phyloP scores from a whole-genome alignment of 768 basidiomycete species.

The Suillus lakei region DNA sequence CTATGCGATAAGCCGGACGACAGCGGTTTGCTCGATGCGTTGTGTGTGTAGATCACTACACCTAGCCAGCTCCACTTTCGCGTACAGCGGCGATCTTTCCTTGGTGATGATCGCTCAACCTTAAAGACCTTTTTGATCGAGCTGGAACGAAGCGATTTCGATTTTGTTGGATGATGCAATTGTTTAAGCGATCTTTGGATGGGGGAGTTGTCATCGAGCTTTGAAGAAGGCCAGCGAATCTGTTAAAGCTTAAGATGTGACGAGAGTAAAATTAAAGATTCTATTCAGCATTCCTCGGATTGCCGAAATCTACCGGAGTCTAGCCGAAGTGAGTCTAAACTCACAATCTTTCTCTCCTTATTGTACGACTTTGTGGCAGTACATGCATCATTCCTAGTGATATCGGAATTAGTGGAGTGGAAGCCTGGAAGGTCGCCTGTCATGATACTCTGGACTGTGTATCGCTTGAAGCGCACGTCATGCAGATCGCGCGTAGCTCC shows the following conservation, averaged over 20 bases:
- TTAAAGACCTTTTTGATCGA: too few species aligned
- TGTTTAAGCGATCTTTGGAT: too few species aligned
- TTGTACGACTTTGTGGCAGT: neutral
- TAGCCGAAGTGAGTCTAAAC: neutral
- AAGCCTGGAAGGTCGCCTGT: neutral
- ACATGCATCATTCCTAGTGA: neutral
- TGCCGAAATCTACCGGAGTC: neutral
- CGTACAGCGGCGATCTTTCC: neutral
- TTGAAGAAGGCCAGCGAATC: neutral
- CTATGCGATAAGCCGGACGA: neutral
- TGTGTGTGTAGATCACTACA: neutral
- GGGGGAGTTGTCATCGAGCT: too few species aligned
- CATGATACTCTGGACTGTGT: neutral
- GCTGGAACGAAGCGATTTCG: too few species aligned
- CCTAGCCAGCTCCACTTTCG: neutral
- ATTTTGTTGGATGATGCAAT: too few species aligned
- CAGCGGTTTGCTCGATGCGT: neutral
- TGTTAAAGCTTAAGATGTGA: neutral
- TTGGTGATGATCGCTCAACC: neutral
- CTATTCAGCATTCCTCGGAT: neutral
- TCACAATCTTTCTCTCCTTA: neutral
- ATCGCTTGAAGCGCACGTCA: neutral
- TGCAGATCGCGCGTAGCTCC: neutral
- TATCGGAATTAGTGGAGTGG: neutral
- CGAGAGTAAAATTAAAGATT: neutral